Base-by-base conservation (phyloP, 352 stramenopile genomes). In the Pythium aphanidermatum region DNA sequence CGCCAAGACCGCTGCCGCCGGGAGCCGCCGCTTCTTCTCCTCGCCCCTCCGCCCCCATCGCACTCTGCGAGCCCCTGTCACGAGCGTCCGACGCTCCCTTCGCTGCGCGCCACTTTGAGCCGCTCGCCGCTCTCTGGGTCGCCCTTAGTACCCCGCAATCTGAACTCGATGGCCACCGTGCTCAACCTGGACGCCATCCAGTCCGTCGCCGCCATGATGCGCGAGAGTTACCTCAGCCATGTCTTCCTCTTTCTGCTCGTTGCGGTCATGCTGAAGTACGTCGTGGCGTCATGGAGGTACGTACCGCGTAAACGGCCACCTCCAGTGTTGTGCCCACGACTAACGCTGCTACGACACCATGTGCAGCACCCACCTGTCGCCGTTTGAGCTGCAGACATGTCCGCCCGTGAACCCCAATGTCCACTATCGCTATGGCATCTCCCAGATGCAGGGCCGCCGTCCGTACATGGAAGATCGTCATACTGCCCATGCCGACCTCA, bases 381-480 rank as follows among this genome's bases (percentile, higher is more conserved):
- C 78, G 20, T 90, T 74, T 58, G 78, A 90, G 44, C 63, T 85
- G 34, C 68, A 80, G 46, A 82, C 65, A 51, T 86, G 73, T 58
- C 79, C 79, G 17, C 79, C 79, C 23, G 71, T 88, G 42, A 87
- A 91, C 58, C 62, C 64, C 25, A 80, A 76, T 46, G 70, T 85
- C 25, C 69, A 80, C 55, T 93, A 90, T 47, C 76, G 65, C 55
- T 93, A 93, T 45, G 81, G 78, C 20, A 62, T 93, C 23, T 71
- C 81, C 38, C 78, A 93, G 51, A 91, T 93, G 77, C 66, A 83
- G 60, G 70, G 83, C 20, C 65, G 80, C 31, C 62, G 87, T 3
- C 80, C 81, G 51, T 96, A 97, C 64, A 96, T 96, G 85, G 88
- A 97, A 46, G 88, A 97, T 55, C 65, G 83, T 20, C 79, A 95